phyloP scores from a whole-genome alignment of 2,329 filamentous ascomycete genomes.

The Amauroascus verrucosus region DNA sequence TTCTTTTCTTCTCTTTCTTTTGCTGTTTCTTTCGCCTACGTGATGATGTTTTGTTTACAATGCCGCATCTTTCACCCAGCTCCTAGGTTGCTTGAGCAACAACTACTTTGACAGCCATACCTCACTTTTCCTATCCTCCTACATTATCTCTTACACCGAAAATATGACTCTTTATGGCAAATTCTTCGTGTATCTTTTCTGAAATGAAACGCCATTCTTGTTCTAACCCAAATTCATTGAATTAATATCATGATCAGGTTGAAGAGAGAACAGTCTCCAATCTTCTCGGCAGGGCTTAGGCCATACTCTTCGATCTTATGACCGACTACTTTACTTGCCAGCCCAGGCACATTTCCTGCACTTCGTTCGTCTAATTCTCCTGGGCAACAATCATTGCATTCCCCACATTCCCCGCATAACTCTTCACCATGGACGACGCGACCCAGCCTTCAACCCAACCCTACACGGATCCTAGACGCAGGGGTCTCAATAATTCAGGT shows the following conservation, averaged over 20 bases:
- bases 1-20: neutral
- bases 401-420: no score
- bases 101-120: neutral
- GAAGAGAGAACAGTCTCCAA: no score
- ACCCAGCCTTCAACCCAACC: constrained; percentile 64
- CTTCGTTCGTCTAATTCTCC: neutral
- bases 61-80: neutral
- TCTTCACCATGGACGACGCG: constrained; percentile 30
- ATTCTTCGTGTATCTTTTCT: neutral
- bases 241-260: neutral
- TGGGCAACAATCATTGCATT: neutral
- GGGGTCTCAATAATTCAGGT: constrained; percentile 71
- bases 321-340: neutral
- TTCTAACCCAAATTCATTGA: no score
- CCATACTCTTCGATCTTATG: neutral
- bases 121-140: neutral
- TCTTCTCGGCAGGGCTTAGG: no score
- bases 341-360: neutral
- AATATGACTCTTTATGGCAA: neutral
- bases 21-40: neutral
- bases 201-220: no score
- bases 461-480: constrained; percentile 66
- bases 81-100: constrained; percentile 3
- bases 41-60: neutral
- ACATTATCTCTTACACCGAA: no score